Evolutionary conservation across 2,329 filamentous ascomycete genomes (phyloP).

Genomic region (Fusarium pininemorale): DNA sequence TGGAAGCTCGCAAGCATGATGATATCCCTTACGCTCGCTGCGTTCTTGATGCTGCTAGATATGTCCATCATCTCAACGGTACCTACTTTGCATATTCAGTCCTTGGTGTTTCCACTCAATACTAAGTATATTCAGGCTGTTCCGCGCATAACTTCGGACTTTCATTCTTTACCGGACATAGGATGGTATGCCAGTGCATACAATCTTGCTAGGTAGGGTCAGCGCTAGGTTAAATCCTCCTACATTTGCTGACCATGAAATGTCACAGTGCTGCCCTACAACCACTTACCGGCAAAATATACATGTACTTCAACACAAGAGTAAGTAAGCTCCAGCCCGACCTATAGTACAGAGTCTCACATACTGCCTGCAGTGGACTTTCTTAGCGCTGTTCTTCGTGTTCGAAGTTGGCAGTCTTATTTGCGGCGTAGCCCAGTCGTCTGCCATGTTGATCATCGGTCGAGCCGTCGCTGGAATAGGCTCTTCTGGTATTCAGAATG

Average conservation of each 20-base stretch:
- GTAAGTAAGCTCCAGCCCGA: conserved; percentile 43
- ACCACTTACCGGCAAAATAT: conserved; percentile 62
- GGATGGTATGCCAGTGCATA: conserved; percentile 66
- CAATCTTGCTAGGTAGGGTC: conserved; percentile 53
- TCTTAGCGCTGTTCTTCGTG: conserved; percentile 43
- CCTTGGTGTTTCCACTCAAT: background rate
- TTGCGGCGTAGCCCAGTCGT: conserved; percentile 57
- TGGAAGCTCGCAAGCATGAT: conserved; percentile 50
- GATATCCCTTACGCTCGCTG: conserved; percentile 51
- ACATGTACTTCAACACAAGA: conserved; percentile 47
- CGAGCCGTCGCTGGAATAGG: conserved; percentile 60
- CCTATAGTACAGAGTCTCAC: conserved; percentile 38
- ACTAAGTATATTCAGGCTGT: conserved; percentile 49
- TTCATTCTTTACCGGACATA: conserved; percentile 61
- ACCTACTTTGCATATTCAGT: conserved; percentile 14
- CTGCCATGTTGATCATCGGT: conserved; percentile 59
- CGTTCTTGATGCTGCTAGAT: conserved; percentile 61
- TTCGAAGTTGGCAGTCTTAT: conserved; percentile 56
- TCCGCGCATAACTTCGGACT: conserved; percentile 59
- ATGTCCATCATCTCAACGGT: conserved; percentile 63
- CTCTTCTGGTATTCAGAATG: conserved; percentile 54
- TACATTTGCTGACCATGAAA: conserved; percentile 40
- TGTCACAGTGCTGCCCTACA: conserved; percentile 56
- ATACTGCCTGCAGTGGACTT: conserved; percentile 35
- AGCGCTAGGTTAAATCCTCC: background rate